These are phyloP conservation scores for sorghum (Sorghum bicolor) DNA, from an alignment of 176 grass and related monocot genomes.

Conservation along the genomic window Sorghum_bicolor_NCBIv3 NC_012872.2:70480501-70481000, in stretches of 20 bases:
- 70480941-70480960: slow-evolving; percentile 1
- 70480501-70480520: slow-evolving; percentile 30
- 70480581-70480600: slow-evolving; percentile 9
- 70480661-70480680: slow-evolving; percentile 27
- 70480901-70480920: slow-evolving; percentile 6
- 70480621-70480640: background rate
- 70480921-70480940: background rate
- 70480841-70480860: background rate
- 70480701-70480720: background rate
- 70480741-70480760: background rate
- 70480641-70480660: slow-evolving; percentile 7
- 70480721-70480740: slow-evolving; percentile 36
- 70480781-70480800: background rate
- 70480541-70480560: slow-evolving; percentile 22
- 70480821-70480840: background rate
- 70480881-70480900: background rate
- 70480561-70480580: slow-evolving; percentile 9
- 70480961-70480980: background rate
- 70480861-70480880: background rate
- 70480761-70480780: background rate
- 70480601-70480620: slow-evolving; percentile 8
- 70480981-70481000: slow-evolving; percentile 9
- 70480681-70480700: background rate
- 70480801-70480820: slow-evolving; percentile 16
- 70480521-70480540: slow-evolving; percentile 24